A percentile compares a stretch with the other conserved stretches of the same genome.
phyloP scores from a whole-genome alignment of 1,284 basidiomycete species.

The Xerocomus amazonicus region DNA sequence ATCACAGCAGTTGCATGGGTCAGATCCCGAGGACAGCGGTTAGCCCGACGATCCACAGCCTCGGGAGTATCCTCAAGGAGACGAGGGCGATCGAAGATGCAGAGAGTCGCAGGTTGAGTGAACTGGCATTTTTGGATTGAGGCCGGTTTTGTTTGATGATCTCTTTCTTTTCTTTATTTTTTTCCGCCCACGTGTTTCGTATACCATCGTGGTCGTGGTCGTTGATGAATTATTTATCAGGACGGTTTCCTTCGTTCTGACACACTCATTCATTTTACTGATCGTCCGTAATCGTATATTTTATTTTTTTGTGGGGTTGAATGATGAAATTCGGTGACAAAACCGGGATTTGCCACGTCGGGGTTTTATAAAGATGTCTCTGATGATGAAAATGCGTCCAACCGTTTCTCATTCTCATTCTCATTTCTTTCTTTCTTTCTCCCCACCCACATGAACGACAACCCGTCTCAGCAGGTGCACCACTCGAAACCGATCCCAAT shows the following conservation, averaged over 20 bases:
- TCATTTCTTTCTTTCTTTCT: not conserved
- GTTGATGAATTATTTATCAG: too few species aligned
- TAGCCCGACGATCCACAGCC: conserved; percentile 53
- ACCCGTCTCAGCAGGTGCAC: conserved; percentile 22
- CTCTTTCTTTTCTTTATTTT: not conserved
- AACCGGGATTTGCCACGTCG: conserved; percentile 27
- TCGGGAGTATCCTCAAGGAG: conserved; percentile 51
- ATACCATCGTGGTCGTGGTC: too few species aligned
- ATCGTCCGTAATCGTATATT: too few species aligned
- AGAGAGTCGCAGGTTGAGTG: conserved; percentile 62
- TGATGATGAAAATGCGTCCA: not conserved
- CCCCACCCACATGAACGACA: conserved; percentile 10
- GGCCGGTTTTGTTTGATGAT: not conserved
- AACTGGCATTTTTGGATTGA: conserved; percentile 63
- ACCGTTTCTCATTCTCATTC: not conserved
- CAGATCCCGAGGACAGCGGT: conserved; percentile 40
- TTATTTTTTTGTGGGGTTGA: too few species aligned
- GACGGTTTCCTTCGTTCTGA: too few species aligned
- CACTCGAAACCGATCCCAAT: conserved; percentile 69
- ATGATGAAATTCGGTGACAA: not conserved
- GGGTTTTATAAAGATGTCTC: conserved; percentile 20
- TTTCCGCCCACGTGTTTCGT: conserved; percentile 7
- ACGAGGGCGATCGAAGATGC: conserved; percentile 56
- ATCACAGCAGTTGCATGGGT: conserved; percentile 7
- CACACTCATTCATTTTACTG: too few species aligned